Conservation (phyloP, 768 basidiomycete species). For the Tricholomella constricta region DNA sequence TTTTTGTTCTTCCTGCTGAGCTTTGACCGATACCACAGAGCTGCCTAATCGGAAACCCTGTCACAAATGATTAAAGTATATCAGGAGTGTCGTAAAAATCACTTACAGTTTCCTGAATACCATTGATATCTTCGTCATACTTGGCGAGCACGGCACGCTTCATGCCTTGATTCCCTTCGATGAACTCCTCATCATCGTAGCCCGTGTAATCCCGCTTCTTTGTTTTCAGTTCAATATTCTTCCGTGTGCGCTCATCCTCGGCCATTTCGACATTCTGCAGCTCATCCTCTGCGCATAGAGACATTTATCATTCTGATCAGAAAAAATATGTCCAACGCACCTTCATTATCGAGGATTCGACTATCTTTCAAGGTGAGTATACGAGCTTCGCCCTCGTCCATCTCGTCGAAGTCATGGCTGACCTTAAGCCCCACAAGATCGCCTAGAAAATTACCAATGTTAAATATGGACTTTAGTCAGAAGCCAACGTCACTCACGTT, state of each 20-base stretch:
- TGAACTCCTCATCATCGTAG: conserved; percentile 95
- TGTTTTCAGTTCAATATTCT: conserved; percentile 82
- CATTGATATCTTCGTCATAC: conserved; percentile 90
- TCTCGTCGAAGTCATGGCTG: conserved; percentile 88
- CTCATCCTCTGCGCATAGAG: conserved; percentile 78
- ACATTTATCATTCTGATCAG: neutral
- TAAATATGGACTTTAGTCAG: neutral
- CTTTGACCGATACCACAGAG: conserved; percentile 44
- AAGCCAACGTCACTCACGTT: conserved; percentile 57
- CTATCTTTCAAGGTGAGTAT: conserved; percentile 98
- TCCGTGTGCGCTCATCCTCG: conserved; percentile 78
- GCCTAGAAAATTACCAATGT: conserved; percentile 45
- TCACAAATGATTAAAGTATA: conserved; percentile 3
- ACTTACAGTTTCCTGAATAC: conserved; percentile 66
- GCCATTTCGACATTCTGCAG: conserved; percentile 95
- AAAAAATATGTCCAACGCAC: conserved; percentile 37
- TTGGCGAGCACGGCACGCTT: conserved; percentile 85
- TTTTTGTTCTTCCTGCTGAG: conserved; percentile 45
- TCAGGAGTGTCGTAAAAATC: conserved; percentile 1
- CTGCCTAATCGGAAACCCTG: conserved; percentile 90
- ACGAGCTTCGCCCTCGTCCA: conserved; percentile 92
- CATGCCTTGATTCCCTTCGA: conserved; percentile 69
- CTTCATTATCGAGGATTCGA: conserved; percentile 93
- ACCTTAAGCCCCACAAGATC: conserved; percentile 95
- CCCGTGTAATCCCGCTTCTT: conserved; percentile 91